Evolutionary conservation across 148 eudicot species (phyloP), one percentile per base, ranked within the genome.

Genomic region (Heliosperma pusillum): DNA sequence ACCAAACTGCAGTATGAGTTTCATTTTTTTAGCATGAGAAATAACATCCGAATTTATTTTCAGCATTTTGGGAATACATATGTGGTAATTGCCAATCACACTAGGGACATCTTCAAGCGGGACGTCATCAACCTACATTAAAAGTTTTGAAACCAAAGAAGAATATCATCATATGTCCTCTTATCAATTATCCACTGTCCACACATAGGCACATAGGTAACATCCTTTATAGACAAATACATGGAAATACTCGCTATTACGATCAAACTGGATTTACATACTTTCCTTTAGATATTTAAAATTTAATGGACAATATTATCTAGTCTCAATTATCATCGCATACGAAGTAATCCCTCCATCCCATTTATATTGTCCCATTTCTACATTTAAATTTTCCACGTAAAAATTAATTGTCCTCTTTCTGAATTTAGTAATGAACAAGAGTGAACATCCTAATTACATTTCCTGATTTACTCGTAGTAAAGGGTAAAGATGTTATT

Each of bases 1-100:
- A 74, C 98, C 98, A 79, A 71, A 92, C 82, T 95, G 98, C 92
- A 95, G 64, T 79, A 95, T 86, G 70, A 95, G 91, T 87, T 90
- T 92, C 98, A 92, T 81, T 69, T 82, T 70, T 56, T 85, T 86
- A 30, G 98, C 98, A 74, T 72, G 85, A 67, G 96, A 86, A 53
- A 95, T 85, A 74, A 90, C 7, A 84, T 85, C 87, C 4, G 92
- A 85, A 68, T 81, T 84, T 27, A 95, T 15, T 52, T 77, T 74
- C 90, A 83, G 82, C 79, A 29, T 89, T 84, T 88, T 90, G 15
- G 85, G 88, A 45, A 95, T 78, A 72, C 97, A 92, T 19, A 95
- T 65, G 76, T 95, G 89, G 77, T 95, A 95, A 74, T 92, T 82
- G 56, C 89, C 91, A 76, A 95, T 89, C n/a, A 87, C 87, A 73